Conservation (phyloP, 345 rosid genomes). For the Litchi chinensis region DNA sequence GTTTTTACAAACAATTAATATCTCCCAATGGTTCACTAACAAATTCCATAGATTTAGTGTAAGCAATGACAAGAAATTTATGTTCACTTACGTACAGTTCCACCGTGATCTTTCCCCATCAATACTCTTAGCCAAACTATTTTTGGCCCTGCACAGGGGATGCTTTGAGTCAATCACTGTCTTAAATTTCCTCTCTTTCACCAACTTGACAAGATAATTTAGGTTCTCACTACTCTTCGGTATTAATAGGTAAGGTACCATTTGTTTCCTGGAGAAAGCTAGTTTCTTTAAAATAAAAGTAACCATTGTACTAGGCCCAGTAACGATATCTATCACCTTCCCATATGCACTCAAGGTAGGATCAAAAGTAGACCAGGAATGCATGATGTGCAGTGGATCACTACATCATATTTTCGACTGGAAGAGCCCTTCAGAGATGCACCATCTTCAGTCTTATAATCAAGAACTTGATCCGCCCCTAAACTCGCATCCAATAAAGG, state of each 20-base stretch:
- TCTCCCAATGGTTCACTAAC: too few relatives aligned
- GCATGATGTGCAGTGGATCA: conserved; percentile 58
- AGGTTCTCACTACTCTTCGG: conserved; percentile 51
- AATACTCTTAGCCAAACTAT: conserved; percentile 68
- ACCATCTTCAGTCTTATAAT: too few relatives aligned
- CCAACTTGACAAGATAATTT: conserved; percentile 46
- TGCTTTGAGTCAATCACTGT: conserved; percentile 58
- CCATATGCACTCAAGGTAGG: conserved; percentile 47
- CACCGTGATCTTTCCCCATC: conserved; percentile 73
- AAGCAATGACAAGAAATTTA: background rate
- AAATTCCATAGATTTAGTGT: too few relatives aligned
- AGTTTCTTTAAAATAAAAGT: conserved; percentile 53
- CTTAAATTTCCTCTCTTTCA: conserved; percentile 67
- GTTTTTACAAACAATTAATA: too few relatives aligned
- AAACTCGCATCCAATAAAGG: too few relatives aligned
- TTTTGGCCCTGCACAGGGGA: conserved; percentile 63
- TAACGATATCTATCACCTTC: conserved; percentile 40
- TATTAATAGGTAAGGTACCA: conserved; percentile 44
- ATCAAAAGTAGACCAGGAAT: conserved; percentile 72
- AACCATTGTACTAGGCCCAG: conserved; percentile 40
- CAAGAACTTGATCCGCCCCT: too few relatives aligned
- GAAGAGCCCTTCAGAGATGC: conserved; percentile 56
- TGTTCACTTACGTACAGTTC: conserved; percentile 38
- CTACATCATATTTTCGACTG: conserved; percentile 55
- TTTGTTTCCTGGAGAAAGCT: conserved; percentile 66